Evolutionary conservation across 1,284 basidiomycete genomes (phyloP), one percentile per base, ranked within the genome.

Genomic region (Amylostereum chailletii): DNA sequence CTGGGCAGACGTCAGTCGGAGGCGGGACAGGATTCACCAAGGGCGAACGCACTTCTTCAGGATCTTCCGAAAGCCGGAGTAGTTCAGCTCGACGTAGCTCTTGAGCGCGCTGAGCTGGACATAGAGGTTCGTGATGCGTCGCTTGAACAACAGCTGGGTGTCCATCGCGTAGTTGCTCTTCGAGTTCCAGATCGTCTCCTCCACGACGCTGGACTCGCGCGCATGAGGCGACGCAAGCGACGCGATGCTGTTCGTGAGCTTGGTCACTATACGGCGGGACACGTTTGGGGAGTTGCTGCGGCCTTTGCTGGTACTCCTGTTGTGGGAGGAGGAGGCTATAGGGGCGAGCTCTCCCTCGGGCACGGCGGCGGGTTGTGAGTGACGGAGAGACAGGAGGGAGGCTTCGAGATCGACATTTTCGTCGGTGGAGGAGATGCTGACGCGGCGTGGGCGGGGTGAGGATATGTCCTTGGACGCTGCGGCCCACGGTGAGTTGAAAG

Each of bases 51-150:
- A 92, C 87, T 98, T 98, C 68, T 99, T 99, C 60, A 97, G 65
- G 38, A 97, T 95, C 75, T 99, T 98, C 59, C 92, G 82, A 70
- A 98, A 92, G 0, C 94, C 96, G 0, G 90, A 90, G 62, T 91
- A 79, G 68, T 99, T 99, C 49, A 98, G 75, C 59, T 97, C 90
- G 45, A 94, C 84, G 58, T 94, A 99, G n/a, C 93, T 89, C 64
- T 81, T 82, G 50, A 98, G 76, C 36, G 90, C 86, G n/a, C 86
- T 87, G 43, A 88, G 74, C 1, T 83, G 75, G 39, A 94, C 84
- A 65, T 90, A 97, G n/a, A 94, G 73, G 44, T 78, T 84, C 1
- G 90, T 90, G 52, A 98, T 93, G 55, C 87, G 77, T 53, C 93
- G 83, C 71, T 98, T 98, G 77, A 90, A 93, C 32, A 95, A 75